Percentiles rank a stretch among this genome's conserved stretches.
Conservation (phyloP, 139 green algal species). For the Chlamydomonas applanata region DNA sequence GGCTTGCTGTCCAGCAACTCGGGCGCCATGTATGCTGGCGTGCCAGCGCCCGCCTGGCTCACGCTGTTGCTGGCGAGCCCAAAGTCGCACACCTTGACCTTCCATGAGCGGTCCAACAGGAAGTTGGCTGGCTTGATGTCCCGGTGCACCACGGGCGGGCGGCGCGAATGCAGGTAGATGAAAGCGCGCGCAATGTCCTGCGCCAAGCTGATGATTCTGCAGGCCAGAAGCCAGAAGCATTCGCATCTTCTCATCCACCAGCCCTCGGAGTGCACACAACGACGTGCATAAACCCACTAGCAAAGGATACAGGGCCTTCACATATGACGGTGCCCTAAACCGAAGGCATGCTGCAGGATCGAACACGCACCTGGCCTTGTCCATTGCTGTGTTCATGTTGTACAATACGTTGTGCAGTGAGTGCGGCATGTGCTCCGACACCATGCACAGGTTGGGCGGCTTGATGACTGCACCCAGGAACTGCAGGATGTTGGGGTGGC, state of each 20-base stretch:
- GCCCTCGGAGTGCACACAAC: no score
- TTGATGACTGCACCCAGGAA: constrained; percentile 61
- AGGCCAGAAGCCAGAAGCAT: no score
- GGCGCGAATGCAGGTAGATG: constrained; percentile 58
- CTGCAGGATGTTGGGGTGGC: constrained; percentile 68
- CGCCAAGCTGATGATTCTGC: constrained; percentile 12
- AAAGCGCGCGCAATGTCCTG: constrained; percentile 42
- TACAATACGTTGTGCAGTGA: constrained; percentile 60
- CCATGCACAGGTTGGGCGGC: constrained; percentile 57
- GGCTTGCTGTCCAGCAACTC: constrained; percentile 58
- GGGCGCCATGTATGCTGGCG: constrained; percentile 71
- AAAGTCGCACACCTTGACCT: constrained; percentile 66
- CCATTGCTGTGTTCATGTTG: background rate
- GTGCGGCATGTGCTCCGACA: constrained; percentile 65
- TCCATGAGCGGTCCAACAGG: constrained; percentile 63
- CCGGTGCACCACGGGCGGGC: constrained; percentile 59
- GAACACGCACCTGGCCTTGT: background rate
- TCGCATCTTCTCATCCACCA: no score
- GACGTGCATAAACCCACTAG: no score
- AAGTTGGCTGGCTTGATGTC: constrained; percentile 89
- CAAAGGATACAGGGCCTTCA: no score
- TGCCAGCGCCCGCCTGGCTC: constrained; percentile 51
- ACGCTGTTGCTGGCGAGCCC: constrained; percentile 54
- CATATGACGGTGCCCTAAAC: no score
- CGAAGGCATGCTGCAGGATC: no score